phyloP scores from a whole-genome alignment of 2,329 filamentous ascomycete species.

The Aureobasidium uvarum region DNA sequence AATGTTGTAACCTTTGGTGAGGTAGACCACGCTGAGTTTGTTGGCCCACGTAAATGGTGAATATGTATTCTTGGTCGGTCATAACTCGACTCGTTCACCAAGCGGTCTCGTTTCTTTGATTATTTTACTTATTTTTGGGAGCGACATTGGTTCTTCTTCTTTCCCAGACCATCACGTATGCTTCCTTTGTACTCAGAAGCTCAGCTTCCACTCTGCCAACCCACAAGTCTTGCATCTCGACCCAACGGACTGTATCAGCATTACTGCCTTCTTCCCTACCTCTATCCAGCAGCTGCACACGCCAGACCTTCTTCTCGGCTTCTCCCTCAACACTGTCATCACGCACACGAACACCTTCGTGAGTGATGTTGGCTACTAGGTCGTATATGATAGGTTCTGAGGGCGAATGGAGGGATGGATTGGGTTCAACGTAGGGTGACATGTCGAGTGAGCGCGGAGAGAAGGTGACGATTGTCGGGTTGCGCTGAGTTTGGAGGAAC shows the following conservation, averaged over 20 bases:
- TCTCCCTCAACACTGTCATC: slow-evolving; percentile 86
- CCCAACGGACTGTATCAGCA: slow-evolving; percentile 66
- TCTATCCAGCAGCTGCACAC: slow-evolving; percentile 82
- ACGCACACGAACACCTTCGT: slow-evolving; percentile 72
- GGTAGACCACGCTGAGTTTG: neutral
- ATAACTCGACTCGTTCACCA: neutral
- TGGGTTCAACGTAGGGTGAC: slow-evolving; percentile 86
- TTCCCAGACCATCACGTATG: slow-evolving; percentile 97
- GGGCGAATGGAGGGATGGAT: slow-evolving; percentile 65
- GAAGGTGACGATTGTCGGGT: slow-evolving; percentile 97
- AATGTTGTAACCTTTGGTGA: neutral
- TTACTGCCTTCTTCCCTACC: slow-evolving; percentile 30
- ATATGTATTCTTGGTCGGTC: neutral
- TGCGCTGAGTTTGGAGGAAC: slow-evolving; percentile 84
- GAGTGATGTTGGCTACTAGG: slow-evolving; percentile 90
- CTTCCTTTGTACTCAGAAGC: slow-evolving; percentile 87
- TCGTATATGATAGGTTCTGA: slow-evolving; percentile 92
- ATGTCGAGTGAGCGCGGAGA: slow-evolving; percentile 82
- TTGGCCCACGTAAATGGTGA: neutral
- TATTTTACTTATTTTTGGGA: slow-evolving; percentile 27
- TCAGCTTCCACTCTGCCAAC: slow-evolving; percentile 88
- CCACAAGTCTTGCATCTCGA: slow-evolving; percentile 89
- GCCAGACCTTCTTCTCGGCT: slow-evolving; percentile 91
- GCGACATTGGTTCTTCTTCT: slow-evolving; percentile 57
- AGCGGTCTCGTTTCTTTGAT: neutral